A percentile compares a stretch with the other conserved stretches of the same genome.
These are phyloP conservation scores for Epichloe gansuensis DNA, from an alignment of 2,329 filamentous ascomycete species.

Conservation along the genomic window DNA sequence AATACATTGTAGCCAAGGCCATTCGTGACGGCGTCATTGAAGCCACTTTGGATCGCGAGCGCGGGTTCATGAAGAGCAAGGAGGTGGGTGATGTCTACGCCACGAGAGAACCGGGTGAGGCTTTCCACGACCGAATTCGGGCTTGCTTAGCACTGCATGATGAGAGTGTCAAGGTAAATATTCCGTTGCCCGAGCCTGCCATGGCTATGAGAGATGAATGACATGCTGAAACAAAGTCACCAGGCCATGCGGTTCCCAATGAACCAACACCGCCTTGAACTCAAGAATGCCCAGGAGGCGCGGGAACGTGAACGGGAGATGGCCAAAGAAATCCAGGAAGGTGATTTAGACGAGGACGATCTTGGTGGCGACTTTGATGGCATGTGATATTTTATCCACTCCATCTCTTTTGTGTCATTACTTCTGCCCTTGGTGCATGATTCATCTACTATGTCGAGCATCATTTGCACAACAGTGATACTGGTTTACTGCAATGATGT, in stretches of 20 bases:
- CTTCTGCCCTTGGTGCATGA: slow-evolving; percentile 5
- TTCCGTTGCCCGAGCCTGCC: neutral
- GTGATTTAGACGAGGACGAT: slow-evolving; percentile 93
- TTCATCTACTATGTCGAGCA: neutral
- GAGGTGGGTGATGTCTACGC: slow-evolving; percentile 93
- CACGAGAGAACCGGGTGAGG: slow-evolving; percentile 88
- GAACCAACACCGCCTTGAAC: slow-evolving; percentile 94
- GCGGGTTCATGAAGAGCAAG: slow-evolving; percentile 97
- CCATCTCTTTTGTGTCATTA: slow-evolving; percentile 7
- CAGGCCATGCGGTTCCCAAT: slow-evolving; percentile 98
- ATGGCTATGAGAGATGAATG: neutral
- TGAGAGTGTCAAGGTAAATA: slow-evolving; percentile 85
- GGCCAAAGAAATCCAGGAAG: slow-evolving; percentile 97
- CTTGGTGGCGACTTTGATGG: slow-evolving; percentile 92
- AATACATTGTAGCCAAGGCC: slow-evolving; percentile 98
- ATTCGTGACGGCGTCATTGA: slow-evolving; percentile 97
- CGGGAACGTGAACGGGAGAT: slow-evolving; percentile 90
- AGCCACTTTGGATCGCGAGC: slow-evolving; percentile 84
- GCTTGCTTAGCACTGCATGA: slow-evolving; percentile 88
- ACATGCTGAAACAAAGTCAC: slow-evolving; percentile 9
- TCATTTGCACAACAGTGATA: neutral
- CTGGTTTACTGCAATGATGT: neutral
- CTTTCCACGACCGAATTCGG: slow-evolving; percentile 91
- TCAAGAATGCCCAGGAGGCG: slow-evolving; percentile 98
- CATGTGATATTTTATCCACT: slow-evolving; percentile 46